Percentiles rank a stretch among this genome's conserved stretches.
These are phyloP conservation scores for Mycena vulgaris DNA, from an alignment of 768 basidiomycete genomes.

Conservation along the genomic window DNA sequence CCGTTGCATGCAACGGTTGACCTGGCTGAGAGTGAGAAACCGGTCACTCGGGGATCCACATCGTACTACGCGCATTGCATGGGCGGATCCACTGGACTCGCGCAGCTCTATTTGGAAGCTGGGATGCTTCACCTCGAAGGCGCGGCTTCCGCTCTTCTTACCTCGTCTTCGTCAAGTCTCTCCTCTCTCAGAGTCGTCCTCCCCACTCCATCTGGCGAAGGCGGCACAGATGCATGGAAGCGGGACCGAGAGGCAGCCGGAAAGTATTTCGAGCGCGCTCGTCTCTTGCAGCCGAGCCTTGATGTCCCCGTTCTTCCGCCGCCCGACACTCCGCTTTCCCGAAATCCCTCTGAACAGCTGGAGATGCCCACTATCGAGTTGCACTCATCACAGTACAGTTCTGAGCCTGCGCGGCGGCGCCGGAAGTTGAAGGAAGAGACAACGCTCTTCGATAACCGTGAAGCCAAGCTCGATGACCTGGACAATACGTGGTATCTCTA, in stretches of 20 bases:
- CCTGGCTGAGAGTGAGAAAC: conserved; percentile 52
- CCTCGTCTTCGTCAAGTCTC: conserved; percentile 82
- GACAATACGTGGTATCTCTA: conserved; percentile 87
- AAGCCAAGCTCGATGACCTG: conserved; percentile 68
- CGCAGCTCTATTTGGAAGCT: conserved; percentile 83
- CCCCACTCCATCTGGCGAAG: conserved; percentile 64
- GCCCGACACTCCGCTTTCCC: conserved; percentile 52
- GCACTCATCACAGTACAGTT: conserved; percentile 43
- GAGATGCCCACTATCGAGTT: conserved; percentile 81
- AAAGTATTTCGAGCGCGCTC: conserved; percentile 81
- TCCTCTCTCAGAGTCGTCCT: conserved; percentile 82
- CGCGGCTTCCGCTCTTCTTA: conserved; percentile 77
- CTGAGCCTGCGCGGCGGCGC: conserved; percentile 63
- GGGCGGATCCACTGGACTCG: conserved; percentile 77
- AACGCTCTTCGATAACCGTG: conserved; percentile 58
- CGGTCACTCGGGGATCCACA: conserved; percentile 65
- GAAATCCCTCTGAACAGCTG: conserved; percentile 57
- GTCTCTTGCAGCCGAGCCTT: conserved; percentile 69
- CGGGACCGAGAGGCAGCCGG: conserved; percentile 80
- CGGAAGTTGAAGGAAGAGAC: conserved; percentile 70
- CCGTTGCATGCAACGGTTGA: conserved; percentile 67
- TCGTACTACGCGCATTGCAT: conserved; percentile 77
- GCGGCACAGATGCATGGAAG: conserved; percentile 81
- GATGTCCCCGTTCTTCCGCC: conserved; percentile 80
- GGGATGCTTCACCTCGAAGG: conserved; percentile 89